Evolutionary conservation across 129 eudicot genomes (phyloP).

Genomic region (Flaveria brownii): DNA sequence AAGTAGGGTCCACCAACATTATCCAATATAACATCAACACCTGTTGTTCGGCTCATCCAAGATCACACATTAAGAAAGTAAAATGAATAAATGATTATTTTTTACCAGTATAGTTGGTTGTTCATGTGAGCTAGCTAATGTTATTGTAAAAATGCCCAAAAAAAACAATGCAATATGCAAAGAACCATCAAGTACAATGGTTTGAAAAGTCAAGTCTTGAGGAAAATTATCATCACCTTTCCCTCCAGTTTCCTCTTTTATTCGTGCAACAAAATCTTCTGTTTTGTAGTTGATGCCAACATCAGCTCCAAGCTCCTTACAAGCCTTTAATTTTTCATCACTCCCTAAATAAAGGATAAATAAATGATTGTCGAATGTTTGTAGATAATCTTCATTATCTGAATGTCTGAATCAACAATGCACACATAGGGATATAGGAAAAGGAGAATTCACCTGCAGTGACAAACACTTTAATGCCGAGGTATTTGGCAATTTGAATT

Average conservation of each 20-base stretch:
- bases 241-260: slow-evolving; percentile 96
- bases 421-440: neutral
- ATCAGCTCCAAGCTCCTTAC: slow-evolving; percentile 97
- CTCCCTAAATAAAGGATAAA: slow-evolving; percentile 50
- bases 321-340: slow-evolving; percentile 74
- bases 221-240: slow-evolving; percentile 48
- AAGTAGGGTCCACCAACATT: slow-evolving; percentile 79
- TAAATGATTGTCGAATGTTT: neutral
- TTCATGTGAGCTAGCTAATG: neutral
- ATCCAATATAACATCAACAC: slow-evolving; percentile 93
- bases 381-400: neutral
- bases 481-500: slow-evolving; percentile 84
- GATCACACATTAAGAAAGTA: slow-evolving; percentile 13
- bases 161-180: neutral
- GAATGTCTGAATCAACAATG: slow-evolving; percentile 12
- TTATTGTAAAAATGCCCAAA: slow-evolving; percentile 14
- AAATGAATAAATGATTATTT: neutral
- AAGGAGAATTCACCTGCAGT: slow-evolving; percentile 68
- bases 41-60: slow-evolving; percentile 37
- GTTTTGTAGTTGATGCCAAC: slow-evolving; percentile 92
- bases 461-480: slow-evolving; percentile 70
- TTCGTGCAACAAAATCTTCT: slow-evolving; percentile 92
- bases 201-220: neutral
- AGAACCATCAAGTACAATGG: neutral
- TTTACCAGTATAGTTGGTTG: neutral